Evolutionary conservation across 2,329 filamentous ascomycete genomes (phyloP), one percentile per base, ranked within the genome.

Genomic region (Akanthomyces uredinophilus): DNA sequence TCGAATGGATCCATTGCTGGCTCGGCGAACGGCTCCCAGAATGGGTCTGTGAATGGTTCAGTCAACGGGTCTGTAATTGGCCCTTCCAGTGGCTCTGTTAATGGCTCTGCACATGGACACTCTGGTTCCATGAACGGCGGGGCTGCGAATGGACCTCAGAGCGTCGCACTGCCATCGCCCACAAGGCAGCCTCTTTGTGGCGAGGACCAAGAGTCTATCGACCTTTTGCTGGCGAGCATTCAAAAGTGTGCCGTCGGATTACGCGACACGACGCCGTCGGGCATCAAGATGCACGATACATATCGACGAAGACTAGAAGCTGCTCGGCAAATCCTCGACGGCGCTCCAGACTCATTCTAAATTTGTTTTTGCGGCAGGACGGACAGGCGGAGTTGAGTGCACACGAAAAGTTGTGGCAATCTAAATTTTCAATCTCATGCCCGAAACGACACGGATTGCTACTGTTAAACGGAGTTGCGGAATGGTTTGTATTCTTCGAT

Each of bases 291-390:
- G 83, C 81, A 55, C 80, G 87, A 64, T 60, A 79, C 88, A 63
- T 86, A 90, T 73, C 81, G 91, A 64, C 79, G 89, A 65, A 82
- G 89, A 66, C 81, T 96, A 56, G 91, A 96, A 66, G 84, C 86
- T 58, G 92, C 92, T 5, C 85, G 87, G 64, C 81, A 84, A 58
- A 83, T 91, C 4, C 78, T 96, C 35, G 90, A 94, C 66, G 91
- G 90, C 5, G 77, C 87, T 16, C 39, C 53, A 52, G 68, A 59
- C 64, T 65, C 61, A 10, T 58, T 62, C 7, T 63, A 51, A 46
- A 47, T 5, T 27, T 29, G n/a, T 27, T 49, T 47, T 37, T 35
- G 49, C 29, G 27, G 54, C 29, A 54, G 13, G 43, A 54, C 22
- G 49, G 35, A 51, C 49, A 43, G 50, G 61, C 61, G 55, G 35